These are phyloP conservation scores for Fusarium concolor DNA, from an alignment of 2,329 filamentous ascomycete species.

Conservation along the genomic window DNA sequence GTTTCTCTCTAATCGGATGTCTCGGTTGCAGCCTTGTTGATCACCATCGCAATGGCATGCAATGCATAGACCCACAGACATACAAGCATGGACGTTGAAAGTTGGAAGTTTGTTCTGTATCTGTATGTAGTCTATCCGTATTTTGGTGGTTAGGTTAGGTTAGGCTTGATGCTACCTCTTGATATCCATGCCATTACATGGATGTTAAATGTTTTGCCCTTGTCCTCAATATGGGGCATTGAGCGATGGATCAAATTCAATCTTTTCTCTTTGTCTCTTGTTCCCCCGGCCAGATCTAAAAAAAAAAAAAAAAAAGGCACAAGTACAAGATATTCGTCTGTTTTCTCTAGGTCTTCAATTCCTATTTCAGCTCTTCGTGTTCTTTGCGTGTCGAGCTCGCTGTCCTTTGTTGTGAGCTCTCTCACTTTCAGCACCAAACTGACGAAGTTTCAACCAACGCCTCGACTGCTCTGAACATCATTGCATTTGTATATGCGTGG, in stretches of 20 bases:
- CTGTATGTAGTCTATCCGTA: conserved; percentile 1
- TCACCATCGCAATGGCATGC: conserved; percentile 14
- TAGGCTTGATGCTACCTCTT: conserved; percentile 26
- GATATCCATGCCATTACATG: conserved; percentile 39
- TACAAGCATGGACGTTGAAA: conserved; percentile 17
- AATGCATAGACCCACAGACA: conserved; percentile 27
- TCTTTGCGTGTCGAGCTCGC: background rate
- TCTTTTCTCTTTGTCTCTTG: conserved; percentile 25
- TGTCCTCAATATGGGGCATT: conserved; percentile 36
- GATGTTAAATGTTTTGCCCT: conserved; percentile 35
- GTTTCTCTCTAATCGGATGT: conserved; percentile 24
- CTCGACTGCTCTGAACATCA: background rate
- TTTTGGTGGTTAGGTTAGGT: conserved; percentile 9
- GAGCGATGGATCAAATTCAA: conserved; percentile 12
- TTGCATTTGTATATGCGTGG: conserved; percentile 1
- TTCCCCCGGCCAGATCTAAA: conserved; percentile 1
- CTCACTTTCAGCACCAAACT: background rate
- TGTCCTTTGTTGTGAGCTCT: background rate
- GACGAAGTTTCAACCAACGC: background rate
- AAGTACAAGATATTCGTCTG: background rate
- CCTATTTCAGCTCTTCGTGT: conserved; percentile 16
- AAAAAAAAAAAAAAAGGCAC: too few relatives aligned
- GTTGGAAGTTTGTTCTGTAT: conserved; percentile 17
- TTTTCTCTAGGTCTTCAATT: conserved; percentile 14
- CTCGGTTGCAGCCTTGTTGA: conserved; percentile 31